phyloP scores from a whole-genome alignment of 2,329 filamentous ascomycete species.

The Diaporthe longicolla region DNA sequence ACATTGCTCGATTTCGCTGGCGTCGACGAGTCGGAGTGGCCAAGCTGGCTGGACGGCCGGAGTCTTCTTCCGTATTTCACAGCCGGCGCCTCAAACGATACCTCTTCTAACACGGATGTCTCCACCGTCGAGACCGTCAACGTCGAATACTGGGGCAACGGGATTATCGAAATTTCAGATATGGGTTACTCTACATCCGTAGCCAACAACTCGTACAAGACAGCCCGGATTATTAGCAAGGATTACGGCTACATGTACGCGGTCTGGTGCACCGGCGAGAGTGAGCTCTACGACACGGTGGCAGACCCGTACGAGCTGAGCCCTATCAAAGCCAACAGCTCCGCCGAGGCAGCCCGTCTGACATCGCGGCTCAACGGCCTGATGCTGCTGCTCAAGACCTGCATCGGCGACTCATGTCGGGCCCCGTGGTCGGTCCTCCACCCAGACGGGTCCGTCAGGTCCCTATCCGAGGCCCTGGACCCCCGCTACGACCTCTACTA shows the following conservation, averaged over 20 bases:
- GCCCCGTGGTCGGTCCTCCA: constrained; percentile 72
- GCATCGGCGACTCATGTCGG: constrained; percentile 66
- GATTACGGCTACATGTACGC: constrained; percentile 75
- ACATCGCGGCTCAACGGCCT: constrained; percentile 70
- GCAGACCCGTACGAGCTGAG: constrained; percentile 67
- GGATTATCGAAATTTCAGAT: constrained; percentile 57
- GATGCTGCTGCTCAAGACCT: constrained; percentile 73
- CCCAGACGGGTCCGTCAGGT: constrained; percentile 65
- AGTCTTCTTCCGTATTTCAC: constrained; percentile 66
- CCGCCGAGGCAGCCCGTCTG: constrained; percentile 53
- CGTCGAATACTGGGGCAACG: constrained; percentile 70
- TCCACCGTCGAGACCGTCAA: constrained; percentile 67
- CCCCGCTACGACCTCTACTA: constrained; percentile 68
- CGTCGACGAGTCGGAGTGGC: constrained; percentile 47
- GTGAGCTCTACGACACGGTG: constrained; percentile 75
- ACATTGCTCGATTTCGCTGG: constrained; percentile 67
- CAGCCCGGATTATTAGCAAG: constrained; percentile 65
- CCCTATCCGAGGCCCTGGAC: constrained; percentile 65
- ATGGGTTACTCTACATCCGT: constrained; percentile 44
- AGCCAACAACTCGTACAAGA: constrained; percentile 72
- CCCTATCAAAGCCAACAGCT: constrained; percentile 57
- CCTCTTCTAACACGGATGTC: constrained; percentile 45
- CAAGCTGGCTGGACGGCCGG: constrained; percentile 42
- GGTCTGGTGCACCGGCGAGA: constrained; percentile 78
- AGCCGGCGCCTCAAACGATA: constrained; percentile 61